Base-by-base conservation (phyloP, 73 alveolate species). In the Uronychia binucleata region DNA sequence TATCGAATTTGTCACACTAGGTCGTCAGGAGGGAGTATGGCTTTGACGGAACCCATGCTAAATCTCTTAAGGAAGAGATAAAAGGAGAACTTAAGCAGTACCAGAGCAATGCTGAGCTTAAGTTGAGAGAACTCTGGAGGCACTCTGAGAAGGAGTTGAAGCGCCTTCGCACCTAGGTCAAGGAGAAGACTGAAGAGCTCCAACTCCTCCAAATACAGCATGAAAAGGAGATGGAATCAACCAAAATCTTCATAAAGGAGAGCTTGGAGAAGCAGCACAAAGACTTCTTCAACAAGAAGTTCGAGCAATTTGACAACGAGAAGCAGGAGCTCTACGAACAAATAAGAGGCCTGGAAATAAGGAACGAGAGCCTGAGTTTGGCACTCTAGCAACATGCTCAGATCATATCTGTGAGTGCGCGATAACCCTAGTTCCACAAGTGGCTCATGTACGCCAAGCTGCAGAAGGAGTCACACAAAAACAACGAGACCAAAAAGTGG, bases 251-350 rank as follows among this genome's bases (percentile, higher is more conserved):
- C 29, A 75, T 83, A 26, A 31, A 78, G 28, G 91, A 88, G 59
- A 84, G 80, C 27, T 58, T 76, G 79, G 90, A 82, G 30, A 58
- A 60, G 26, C 67, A 83, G 75, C 34, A 46, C 79, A 27, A 88
- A 58, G 91, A 83, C 0, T 19, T 81, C 79, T 57, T 81, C n/a
- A 86, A 84, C 32, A 77, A 83, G 13, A 30, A 83, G 76, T 83
- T 83, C 67, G 74, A 84, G 19, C 67, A 59, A 58, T 88, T 88
- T 82, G 94, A 88, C 58, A 88, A 81, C 14, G 94, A 88, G 32
- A 88, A 88, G 46, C 88, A 83, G 27, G 94, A 88, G 57, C 80
- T 88, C 46, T 88, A 75, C 77, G 84, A 57, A 26, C 77, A 88
- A 59, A 82, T 88, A 34, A 82, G 88, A 33, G 88, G 57, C 67